Evolutionary conservation across 352 stramenopile species (phyloP).

Genomic region (Globisporangium radiosum): DNA sequence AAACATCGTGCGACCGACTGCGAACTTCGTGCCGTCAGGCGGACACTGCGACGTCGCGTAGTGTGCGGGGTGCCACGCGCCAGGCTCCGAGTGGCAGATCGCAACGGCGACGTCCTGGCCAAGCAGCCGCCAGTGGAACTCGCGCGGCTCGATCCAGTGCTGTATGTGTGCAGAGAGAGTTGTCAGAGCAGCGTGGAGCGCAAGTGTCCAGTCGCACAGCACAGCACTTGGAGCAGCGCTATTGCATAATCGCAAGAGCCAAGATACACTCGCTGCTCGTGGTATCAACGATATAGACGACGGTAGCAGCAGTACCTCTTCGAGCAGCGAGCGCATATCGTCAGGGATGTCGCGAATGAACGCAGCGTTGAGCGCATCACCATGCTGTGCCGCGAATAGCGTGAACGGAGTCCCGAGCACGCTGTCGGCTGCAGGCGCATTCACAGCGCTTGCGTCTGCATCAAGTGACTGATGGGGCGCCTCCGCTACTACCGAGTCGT

Average conservation of each 20-base stretch:
- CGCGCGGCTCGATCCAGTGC: slow-evolving; percentile 70
- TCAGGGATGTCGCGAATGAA: slow-evolving; percentile 60
- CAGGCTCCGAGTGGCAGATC: slow-evolving; percentile 91
- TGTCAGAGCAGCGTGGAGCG: slow-evolving; percentile 3
- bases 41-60: slow-evolving; percentile 74
- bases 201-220: slow-evolving; percentile 1
- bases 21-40: slow-evolving; percentile 37
- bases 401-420: slow-evolving; percentile 25
- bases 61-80: slow-evolving; percentile 80
- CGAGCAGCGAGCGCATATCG: slow-evolving; percentile 33
- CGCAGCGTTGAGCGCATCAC: slow-evolving; percentile 52
- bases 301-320: slow-evolving; percentile 20
- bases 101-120: slow-evolving; percentile 42
- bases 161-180: slow-evolving; percentile 11
- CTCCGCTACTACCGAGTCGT: not conserved
- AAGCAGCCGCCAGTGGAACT: slow-evolving; percentile 53
- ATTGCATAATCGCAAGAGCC: not conserved
- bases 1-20: slow-evolving; percentile 92
- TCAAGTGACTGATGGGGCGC: not conserved
- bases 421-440: not conserved
- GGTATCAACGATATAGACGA: not conserved
- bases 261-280: not conserved
- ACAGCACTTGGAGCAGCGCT: not conserved
- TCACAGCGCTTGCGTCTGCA: not conserved
- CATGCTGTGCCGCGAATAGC: slow-evolving; percentile 59